phyloP scores from a whole-genome alignment of 176 grass and related monocot genomes.

The Hyparrhenia diplandra region DNA sequence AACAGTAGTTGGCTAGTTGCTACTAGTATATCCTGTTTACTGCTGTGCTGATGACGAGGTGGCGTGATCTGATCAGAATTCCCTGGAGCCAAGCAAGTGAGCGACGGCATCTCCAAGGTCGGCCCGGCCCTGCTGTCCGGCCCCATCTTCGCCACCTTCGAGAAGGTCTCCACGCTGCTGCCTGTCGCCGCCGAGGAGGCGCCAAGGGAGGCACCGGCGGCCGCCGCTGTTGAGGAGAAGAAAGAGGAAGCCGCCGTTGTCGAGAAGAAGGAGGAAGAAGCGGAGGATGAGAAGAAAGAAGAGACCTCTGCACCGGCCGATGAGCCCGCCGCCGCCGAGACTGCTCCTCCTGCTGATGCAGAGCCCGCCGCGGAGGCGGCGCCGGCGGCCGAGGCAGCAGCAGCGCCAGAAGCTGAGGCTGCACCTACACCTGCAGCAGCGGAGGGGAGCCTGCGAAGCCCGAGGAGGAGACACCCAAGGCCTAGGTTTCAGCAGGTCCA shows the following conservation, averaged over 20 bases:
- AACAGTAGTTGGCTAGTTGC: background rate
- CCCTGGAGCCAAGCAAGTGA: conserved; percentile 60
- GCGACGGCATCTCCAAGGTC: conserved; percentile 40
- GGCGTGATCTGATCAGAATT: conserved; percentile 34
- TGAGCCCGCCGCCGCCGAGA: background rate
- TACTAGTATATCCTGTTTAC: background rate
- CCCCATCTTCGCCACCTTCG: conserved; percentile 50
- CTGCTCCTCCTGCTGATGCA: background rate
- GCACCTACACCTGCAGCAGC: background rate
- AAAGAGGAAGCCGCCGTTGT: background rate
- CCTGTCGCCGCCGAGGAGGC: conserved; percentile 27
- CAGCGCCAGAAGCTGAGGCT: background rate
- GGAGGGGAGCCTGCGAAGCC: conserved; percentile 10
- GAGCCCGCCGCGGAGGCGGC: background rate
- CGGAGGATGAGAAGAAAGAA: background rate
- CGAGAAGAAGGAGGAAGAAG: too few species aligned
- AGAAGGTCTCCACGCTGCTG: conserved; percentile 52
- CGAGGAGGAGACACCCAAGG: conserved; percentile 32
- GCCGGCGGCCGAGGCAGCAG: background rate
- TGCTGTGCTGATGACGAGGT: background rate
- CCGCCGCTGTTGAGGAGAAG: background rate
- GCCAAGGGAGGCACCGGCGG: background rate
- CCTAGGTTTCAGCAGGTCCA: conserved; percentile 16
- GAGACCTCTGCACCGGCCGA: background rate
- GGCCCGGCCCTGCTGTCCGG: conserved; percentile 40